phyloP scores from a whole-genome alignment of 2,329 filamentous ascomycete species.

The Nigrospora osmanthi region DNA sequence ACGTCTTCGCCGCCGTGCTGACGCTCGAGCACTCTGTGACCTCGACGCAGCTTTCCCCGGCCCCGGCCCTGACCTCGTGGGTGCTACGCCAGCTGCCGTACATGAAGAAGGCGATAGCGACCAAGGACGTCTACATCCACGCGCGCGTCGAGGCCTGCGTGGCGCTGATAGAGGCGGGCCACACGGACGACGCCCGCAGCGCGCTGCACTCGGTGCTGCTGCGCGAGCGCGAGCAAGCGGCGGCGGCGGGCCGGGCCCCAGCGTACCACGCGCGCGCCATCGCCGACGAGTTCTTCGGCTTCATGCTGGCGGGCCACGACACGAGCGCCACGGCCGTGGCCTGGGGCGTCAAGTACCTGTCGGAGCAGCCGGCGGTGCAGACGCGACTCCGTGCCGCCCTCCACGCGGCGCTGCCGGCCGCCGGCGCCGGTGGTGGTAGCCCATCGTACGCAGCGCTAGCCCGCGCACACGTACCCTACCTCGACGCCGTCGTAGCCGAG shows the following conservation, averaged over 20 bases:
- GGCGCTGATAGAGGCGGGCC: conserved; percentile 9
- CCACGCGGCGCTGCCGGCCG: conserved; percentile 5
- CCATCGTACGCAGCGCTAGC: conserved; percentile 16
- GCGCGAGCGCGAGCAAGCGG: conserved; percentile 19
- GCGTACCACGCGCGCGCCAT: conserved; percentile 13
- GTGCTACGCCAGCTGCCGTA: neutral
- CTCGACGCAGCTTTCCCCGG: neutral
- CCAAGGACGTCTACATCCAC: conserved; percentile 1
- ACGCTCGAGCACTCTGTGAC: conserved; percentile 1
- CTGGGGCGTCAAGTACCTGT: conserved; percentile 21
- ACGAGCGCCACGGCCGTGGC: conserved; percentile 19
- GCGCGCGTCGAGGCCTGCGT: neutral
- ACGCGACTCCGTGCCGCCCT: conserved; percentile 15
- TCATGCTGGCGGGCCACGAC: conserved; percentile 23
- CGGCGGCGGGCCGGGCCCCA: conserved; percentile 16
- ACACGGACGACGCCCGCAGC: conserved; percentile 11
- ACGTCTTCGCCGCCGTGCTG: neutral
- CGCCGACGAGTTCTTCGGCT: conserved; percentile 20
- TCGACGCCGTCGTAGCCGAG: conserved; percentile 24
- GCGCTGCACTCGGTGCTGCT: conserved; percentile 24
- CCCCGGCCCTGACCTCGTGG: neutral
- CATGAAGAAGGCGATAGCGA: neutral
- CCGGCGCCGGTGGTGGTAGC: too few species aligned
- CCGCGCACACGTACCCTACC: conserved; percentile 15
- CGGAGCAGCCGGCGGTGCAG: conserved; percentile 16